These are phyloP conservation scores for Cystobasidiaceae sp. DNA, from an alignment of 1,284 basidiomycete species.

Conservation along the genomic window DNA sequence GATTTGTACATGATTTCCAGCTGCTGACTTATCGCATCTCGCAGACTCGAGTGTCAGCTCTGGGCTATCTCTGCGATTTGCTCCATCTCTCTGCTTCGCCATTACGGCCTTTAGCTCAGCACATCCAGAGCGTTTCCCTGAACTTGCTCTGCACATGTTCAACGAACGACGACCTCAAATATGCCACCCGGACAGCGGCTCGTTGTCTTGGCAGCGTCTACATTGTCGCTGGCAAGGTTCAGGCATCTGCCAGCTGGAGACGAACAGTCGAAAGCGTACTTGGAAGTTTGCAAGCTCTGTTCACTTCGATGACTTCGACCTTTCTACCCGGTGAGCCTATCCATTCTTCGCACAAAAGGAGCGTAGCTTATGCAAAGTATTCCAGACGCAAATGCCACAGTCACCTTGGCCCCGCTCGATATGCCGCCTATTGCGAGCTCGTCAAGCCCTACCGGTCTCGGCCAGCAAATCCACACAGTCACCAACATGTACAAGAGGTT, in stretches of 20 bases:
- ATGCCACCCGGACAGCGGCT: background rate
- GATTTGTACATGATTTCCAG: background rate
- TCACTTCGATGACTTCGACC: constrained; percentile 7
- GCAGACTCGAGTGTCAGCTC: constrained; percentile 10
- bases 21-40: background rate
- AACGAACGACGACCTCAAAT: background rate
- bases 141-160: constrained; percentile 11
- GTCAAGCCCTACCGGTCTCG: background rate
- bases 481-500: background rate
- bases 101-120: constrained; percentile 19
- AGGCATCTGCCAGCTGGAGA: constrained; percentile 25
- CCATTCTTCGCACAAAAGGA: background rate
- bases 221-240: constrained; percentile 29
- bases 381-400: background rate
- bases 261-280: constrained; percentile 22
- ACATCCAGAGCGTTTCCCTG: constrained; percentile 21
- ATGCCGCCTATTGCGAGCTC: constrained; percentile 29
- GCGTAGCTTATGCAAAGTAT: background rate
- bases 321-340: background rate
- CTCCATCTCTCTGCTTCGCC: constrained; percentile 19
- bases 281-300: constrained; percentile 5
- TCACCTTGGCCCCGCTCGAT: background rate
- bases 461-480: background rate
- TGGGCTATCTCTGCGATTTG: constrained; percentile 3
- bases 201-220: constrained; percentile 15